Base-by-base conservation (phyloP, 1,139 yeast genomes). In the Geotrichum citri-aurantii region DNA sequence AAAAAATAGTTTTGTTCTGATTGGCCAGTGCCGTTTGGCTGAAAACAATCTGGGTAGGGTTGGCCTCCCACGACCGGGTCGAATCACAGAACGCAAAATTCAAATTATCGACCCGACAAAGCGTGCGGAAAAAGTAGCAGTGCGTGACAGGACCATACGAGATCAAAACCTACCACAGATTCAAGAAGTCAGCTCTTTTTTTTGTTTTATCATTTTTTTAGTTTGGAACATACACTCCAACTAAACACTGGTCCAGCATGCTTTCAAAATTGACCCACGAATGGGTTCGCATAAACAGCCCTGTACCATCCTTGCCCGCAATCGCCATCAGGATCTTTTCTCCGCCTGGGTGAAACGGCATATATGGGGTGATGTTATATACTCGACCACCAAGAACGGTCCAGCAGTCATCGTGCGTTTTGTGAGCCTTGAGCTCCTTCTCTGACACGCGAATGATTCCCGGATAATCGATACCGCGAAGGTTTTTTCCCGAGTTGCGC, bases 291-390 rank as follows among this genome's bases (percentile, higher is more conserved):
- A 85, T 84, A 68, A 93, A 93, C 63, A 89, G 68, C n/a, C 73
- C 66, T 0, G 97, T 90, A 1, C 95, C 95, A 69, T 92, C 97
- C 61, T 78, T 78, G 0, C 97, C 97, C 0, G 96, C 95, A 66
- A 88, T 82, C 59, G 83, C 81, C 82, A 88, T 77, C 51, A 93
- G 75, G 67, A 91, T 91, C 6, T 81, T 83, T 1, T 79, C 84
- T 1, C 99, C 99, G 26, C 99, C 99, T 0, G 99, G 99, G 66
- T 93, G 99, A 71, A 85, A 93, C 59, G 82, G 77, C 40, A 93
- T 71, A 71, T 93, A 93, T 10, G 88, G 85, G 0, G 97, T 85
- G 33, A 93, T 78, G 68, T 92, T 89, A 74, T 88, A 93, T 1
- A 93, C 96, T 66, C 83, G 86, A 0, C 93, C 92, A 55, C 83